Conservation (phyloP, 2,329 filamentous ascomycete genomes). For the Pseudogymnoascus sp. region DNA sequence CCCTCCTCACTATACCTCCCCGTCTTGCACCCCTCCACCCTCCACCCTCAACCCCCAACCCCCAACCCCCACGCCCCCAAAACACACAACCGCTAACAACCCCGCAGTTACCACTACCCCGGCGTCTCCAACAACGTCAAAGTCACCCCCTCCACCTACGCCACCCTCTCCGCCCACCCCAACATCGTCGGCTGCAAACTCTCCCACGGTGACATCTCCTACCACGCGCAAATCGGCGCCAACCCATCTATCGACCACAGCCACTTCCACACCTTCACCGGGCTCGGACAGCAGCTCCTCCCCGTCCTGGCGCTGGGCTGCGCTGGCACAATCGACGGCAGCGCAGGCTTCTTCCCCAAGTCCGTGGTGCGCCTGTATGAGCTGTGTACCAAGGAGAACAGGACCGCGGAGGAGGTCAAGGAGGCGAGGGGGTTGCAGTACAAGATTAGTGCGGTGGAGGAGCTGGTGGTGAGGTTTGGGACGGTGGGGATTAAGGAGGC, state of each 20-base stretch:
- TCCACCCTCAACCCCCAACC: no score
- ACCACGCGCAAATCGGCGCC: constrained; percentile 52
- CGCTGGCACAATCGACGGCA: constrained; percentile 57
- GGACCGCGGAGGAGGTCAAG: constrained; percentile 34
- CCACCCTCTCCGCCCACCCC: constrained; percentile 47
- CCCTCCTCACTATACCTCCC: no score
- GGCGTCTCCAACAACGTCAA: constrained; percentile 58
- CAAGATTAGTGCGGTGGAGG: constrained; percentile 52
- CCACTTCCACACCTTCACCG: constrained; percentile 54
- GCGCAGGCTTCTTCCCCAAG: constrained; percentile 57
- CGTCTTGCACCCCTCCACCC: no score
- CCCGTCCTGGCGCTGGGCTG: constrained; percentile 55
- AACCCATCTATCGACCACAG: constrained; percentile 50
- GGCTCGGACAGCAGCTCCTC: constrained; percentile 57
- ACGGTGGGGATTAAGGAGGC: constrained; percentile 60
- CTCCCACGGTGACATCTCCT: constrained; percentile 59
- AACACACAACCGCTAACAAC: not conserved
- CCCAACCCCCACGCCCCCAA: no score
- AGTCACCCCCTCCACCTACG: constrained; percentile 50
- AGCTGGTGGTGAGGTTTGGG: constrained; percentile 51
- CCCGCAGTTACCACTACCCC: constrained; percentile 45
- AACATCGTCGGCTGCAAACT: constrained; percentile 65
- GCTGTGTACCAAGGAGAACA: constrained; percentile 32
- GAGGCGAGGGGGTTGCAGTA: constrained; percentile 51
- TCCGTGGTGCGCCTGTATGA: constrained; percentile 50